These are phyloP conservation scores for Colletotrichum sp. DNA, from an alignment of 2,329 filamentous ascomycete genomes.

Conservation along the genomic window DNA sequence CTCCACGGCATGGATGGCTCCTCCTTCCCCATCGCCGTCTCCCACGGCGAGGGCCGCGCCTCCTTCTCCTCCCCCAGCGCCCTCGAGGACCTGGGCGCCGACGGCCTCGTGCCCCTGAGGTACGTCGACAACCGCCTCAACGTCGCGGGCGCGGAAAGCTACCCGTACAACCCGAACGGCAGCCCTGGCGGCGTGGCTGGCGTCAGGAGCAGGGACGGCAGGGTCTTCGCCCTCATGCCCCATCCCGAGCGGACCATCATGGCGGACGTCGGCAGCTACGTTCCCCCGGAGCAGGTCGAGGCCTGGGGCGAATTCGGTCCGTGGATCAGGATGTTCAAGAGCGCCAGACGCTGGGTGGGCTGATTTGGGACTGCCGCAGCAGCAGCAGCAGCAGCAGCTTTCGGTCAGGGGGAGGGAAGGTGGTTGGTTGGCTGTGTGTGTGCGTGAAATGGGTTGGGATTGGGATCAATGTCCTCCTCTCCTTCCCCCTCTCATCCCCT, in stretches of 20 bases:
- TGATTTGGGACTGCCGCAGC: conserved; percentile 26
- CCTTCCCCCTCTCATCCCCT: background rate
- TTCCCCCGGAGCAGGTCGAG: conserved; percentile 60
- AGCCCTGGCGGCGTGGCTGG: conserved; percentile 82
- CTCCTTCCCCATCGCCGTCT: conserved; percentile 82
- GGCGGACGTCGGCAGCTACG: conserved; percentile 77
- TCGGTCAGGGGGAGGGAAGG: background rate
- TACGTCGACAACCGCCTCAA: conserved; percentile 80
- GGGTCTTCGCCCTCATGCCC: conserved; percentile 89
- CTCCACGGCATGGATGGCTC: conserved; percentile 86
- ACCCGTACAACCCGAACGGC: conserved; percentile 89
- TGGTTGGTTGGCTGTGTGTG: background rate
- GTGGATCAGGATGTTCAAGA: conserved; percentile 87
- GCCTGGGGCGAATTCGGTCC: conserved; percentile 83
- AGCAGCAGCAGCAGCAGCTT: background rate
- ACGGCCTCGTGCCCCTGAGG: conserved; percentile 75
- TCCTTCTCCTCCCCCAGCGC: conserved; percentile 62
- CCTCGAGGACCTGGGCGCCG: conserved; percentile 60
- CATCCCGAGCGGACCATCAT: conserved; percentile 91
- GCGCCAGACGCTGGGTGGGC: conserved; percentile 86
- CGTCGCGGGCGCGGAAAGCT: conserved; percentile 74
- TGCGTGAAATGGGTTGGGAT: background rate
- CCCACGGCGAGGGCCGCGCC: conserved; percentile 90
- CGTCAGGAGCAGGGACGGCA: conserved; percentile 76
- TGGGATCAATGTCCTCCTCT: background rate